Evolutionary conservation across 768 basidiomycete species (phyloP).

Genomic region (Pisolithus microcarpus): DNA sequence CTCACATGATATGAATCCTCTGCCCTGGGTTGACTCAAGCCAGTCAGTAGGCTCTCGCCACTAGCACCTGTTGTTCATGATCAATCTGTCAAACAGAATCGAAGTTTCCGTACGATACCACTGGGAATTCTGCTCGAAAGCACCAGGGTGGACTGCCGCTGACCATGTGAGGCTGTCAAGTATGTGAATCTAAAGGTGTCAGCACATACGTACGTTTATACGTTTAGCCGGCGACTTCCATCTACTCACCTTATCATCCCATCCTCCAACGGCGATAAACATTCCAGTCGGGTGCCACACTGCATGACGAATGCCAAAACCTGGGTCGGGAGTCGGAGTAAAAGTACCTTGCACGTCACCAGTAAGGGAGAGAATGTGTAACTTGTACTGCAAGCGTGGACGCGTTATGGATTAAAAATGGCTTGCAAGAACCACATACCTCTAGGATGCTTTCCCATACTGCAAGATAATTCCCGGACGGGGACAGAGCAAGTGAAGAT

Average conservation of each 20-base stretch:
- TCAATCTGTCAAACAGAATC: background rate
- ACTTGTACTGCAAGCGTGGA: slow-evolving; percentile 52
- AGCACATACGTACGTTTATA: too few relatives aligned
- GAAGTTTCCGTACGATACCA: slow-evolving; percentile 42
- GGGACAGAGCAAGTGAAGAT: slow-evolving; percentile 67
- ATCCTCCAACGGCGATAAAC: slow-evolving; percentile 78
- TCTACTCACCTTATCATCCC: slow-evolving; percentile 72
- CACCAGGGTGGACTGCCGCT: slow-evolving; percentile 54
- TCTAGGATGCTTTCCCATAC: slow-evolving; percentile 84
- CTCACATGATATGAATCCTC: slow-evolving; percentile 83
- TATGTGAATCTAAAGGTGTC: slow-evolving; percentile 52
- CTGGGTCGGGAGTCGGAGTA: slow-evolving; percentile 68
- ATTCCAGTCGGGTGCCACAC: slow-evolving; percentile 84
- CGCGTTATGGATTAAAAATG: background rate
- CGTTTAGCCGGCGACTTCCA: background rate
- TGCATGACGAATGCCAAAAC: slow-evolving; percentile 71
- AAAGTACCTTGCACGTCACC: slow-evolving; percentile 63
- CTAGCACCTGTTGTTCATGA: slow-evolving; percentile 43
- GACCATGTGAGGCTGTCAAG: slow-evolving; percentile 75
- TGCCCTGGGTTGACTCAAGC: slow-evolving; percentile 76
- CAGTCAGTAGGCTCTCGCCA: slow-evolving; percentile 87
- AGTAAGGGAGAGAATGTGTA: slow-evolving; percentile 60
- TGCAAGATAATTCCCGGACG: slow-evolving; percentile 67
- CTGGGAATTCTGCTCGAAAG: slow-evolving; percentile 49
- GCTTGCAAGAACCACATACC: slow-evolving; percentile 33